A percentile compares a stretch with the other conserved stretches of the same genome.
Evolutionary conservation across 495 filamentous ascomycete species (phyloP).

Genomic region (Alectoria sarmentosa): DNA sequence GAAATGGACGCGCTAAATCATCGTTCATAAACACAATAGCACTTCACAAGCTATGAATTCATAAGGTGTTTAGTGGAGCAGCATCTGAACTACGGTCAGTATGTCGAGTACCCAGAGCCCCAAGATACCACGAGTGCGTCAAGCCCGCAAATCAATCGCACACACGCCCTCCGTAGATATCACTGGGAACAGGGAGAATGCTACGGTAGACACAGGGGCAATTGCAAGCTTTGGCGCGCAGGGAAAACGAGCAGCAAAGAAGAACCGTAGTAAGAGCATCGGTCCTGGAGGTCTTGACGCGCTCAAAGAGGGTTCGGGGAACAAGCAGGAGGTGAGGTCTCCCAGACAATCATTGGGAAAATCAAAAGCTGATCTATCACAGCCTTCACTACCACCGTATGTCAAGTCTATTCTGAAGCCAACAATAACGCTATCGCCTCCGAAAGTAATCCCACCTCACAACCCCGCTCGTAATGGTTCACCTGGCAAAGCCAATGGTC

Average conservation of each 20-base stretch:
- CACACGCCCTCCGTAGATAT: conserved; percentile 48
- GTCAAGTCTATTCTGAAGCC: conserved; percentile 83
- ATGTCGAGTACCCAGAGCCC: conserved; percentile 21
- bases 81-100: neutral
- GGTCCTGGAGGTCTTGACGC: conserved; percentile 85
- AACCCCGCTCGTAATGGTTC: conserved; percentile 40
- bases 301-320: conserved; percentile 69
- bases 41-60: neutral
- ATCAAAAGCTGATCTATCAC: conserved; percentile 12
- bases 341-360: neutral
- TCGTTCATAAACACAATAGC: conserved; percentile 6
- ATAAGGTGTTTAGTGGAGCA: neutral
- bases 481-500: conserved; percentile 27
- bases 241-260: conserved; percentile 49
- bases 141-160: conserved; percentile 73
- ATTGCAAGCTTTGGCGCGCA: conserved; percentile 32
- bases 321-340: conserved; percentile 64
- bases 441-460: conserved; percentile 50
- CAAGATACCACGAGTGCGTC: conserved; percentile 33
- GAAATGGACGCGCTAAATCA: conserved; percentile 17
- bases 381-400: conserved; percentile 51
- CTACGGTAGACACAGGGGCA: conserved; percentile 51
- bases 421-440: conserved; percentile 60
- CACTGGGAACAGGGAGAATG: conserved; percentile 62
- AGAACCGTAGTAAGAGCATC: conserved; percentile 89